Evolutionary conservation across 78 protist species (phyloP), one percentile per base, ranked within the genome.

Genomic region (Guillardia theta): DNA sequence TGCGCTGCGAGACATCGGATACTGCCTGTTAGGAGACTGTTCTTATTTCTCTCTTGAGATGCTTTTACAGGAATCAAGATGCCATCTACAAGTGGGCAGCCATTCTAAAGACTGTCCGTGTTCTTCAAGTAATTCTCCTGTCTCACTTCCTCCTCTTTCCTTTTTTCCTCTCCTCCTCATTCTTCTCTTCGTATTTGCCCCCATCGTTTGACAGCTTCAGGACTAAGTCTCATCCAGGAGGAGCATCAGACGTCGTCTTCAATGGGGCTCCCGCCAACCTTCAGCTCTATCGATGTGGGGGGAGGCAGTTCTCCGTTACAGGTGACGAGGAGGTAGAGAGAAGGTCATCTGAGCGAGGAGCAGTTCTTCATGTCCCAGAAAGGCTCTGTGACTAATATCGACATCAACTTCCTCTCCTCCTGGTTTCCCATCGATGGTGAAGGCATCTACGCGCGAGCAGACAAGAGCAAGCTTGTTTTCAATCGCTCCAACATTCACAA

Each of bases 321-420:
- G n/a, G n/a, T n/a, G n/a, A n/a, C n/a, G n/a, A n/a, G n/a, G n/a
- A n/a, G n/a, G n/a, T n/a, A n/a, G n/a, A n/a, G n/a, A n/a, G n/a
- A n/a, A n/a, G n/a, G n/a, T n/a, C n/a, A n/a, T n/a, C n/a, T n/a
- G n/a, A n/a, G n/a, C n/a, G n/a, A n/a, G n/a, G n/a, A n/a, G n/a
- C n/a, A n/a, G n/a, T n/a, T n/a, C n/a, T n/a, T n/a, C n/a, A n/a
- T n/a, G n/a, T n/a, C n/a, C n/a, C n/a, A n/a, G n/a, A 21, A 19
- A 36, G 80, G 80, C 80, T 8, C 12, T 64, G 90, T 78, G n/a
- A 9, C 44, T 27, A 78, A 78, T 48, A 43, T 78, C 50, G 90
- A 78, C 90, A 43, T 78, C 90, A 78, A 78, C 90, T 78, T 78
- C 90, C 45, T 78, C 50, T 78, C 90, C 48, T 37, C 90, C 19